Percentiles rank a stretch among this genome's conserved stretches.
These are phyloP conservation scores for Teratosphaeria nubilosa DNA, from an alignment of 2,329 filamentous ascomycete species.

Conservation along the genomic window DNA sequence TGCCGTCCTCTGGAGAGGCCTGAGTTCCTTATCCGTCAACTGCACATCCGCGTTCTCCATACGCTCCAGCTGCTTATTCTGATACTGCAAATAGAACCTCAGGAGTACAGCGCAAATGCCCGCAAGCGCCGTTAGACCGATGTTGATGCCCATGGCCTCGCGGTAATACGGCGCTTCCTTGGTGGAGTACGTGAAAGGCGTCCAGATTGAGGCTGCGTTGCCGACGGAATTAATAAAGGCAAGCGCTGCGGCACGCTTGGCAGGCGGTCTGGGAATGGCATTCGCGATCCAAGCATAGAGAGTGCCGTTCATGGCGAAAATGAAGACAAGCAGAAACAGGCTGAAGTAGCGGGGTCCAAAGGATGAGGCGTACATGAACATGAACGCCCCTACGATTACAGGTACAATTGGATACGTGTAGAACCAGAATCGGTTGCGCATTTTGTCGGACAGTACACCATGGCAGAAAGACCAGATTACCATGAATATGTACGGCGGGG, in stretches of 20 bases:
- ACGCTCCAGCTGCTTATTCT: conserved; percentile 43
- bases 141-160: conserved; percentile 25
- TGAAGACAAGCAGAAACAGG: conserved; percentile 46
- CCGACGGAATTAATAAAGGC: conserved; percentile 67
- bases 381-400: conserved; percentile 41
- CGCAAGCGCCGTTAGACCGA: conserved; percentile 20
- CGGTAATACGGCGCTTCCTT: conserved; percentile 19
- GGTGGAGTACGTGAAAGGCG: conserved; percentile 30
- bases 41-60: conserved; percentile 45
- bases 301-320: conserved; percentile 46
- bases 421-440: conserved; percentile 42
- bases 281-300: conserved; percentile 69
- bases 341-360: conserved; percentile 46
- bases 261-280: conserved; percentile 62
- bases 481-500: conserved; percentile 46
- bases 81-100: conserved; percentile 22
- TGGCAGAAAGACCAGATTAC: conserved; percentile 40
- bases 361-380: conserved; percentile 43
- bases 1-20: conserved; percentile 40
- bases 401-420: conserved; percentile 43
- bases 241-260: conserved; percentile 62
- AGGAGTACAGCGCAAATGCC: conserved; percentile 20
- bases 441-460: conserved; percentile 35
- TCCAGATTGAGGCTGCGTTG: conserved; percentile 58
- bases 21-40: conserved; percentile 40